Evolutionary conservation across 768 basidiomycete genomes (phyloP).

Genomic region (Suillus alpinus): DNA sequence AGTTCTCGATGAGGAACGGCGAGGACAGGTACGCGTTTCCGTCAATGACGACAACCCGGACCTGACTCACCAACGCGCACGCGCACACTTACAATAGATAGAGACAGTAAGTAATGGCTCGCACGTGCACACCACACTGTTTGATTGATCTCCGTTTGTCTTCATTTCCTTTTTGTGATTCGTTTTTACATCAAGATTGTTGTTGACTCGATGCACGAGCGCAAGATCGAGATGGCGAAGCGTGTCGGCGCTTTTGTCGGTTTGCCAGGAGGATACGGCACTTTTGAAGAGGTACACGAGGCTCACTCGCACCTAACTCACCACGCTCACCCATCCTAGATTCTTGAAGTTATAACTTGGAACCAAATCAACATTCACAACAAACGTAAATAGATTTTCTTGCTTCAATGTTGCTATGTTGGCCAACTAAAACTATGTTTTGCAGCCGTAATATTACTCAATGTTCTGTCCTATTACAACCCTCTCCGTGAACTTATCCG

Average conservation of each 20-base stretch:
- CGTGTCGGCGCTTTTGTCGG: slow-evolving; percentile 79
- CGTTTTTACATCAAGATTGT: slow-evolving; percentile 46
- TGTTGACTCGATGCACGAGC: slow-evolving; percentile 82
- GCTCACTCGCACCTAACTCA: neutral
- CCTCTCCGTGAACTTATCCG: slow-evolving; percentile 76
- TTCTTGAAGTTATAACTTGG: slow-evolving; percentile 95
- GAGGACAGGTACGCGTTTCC: slow-evolving; percentile 33
- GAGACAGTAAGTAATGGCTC: slow-evolving; percentile 28
- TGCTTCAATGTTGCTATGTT: slow-evolving; percentile 2
- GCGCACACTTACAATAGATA: slow-evolving; percentile 15
- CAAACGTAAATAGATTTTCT: slow-evolving; percentile 52
- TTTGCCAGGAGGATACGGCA: slow-evolving; percentile 92
- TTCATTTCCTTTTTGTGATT: neutral
- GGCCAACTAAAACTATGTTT: neutral
- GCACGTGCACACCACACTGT: slow-evolving; percentile 7
- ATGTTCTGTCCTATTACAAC: slow-evolving; percentile 80
- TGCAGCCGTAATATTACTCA: slow-evolving; percentile 80
- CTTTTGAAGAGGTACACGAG: slow-evolving; percentile 78
- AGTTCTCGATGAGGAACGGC: slow-evolving; percentile 27
- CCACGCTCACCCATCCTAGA: slow-evolving; percentile 34
- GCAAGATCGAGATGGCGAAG: slow-evolving; percentile 89
- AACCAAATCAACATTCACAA: slow-evolving; percentile 85
- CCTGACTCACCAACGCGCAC: slow-evolving; percentile 11
- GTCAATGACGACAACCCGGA: slow-evolving; percentile 2
- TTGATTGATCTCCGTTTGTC: neutral